Base-by-base conservation (phyloP, 2,329 filamentous ascomycete species). In the Drechslerella stenobrocha region DNA sequence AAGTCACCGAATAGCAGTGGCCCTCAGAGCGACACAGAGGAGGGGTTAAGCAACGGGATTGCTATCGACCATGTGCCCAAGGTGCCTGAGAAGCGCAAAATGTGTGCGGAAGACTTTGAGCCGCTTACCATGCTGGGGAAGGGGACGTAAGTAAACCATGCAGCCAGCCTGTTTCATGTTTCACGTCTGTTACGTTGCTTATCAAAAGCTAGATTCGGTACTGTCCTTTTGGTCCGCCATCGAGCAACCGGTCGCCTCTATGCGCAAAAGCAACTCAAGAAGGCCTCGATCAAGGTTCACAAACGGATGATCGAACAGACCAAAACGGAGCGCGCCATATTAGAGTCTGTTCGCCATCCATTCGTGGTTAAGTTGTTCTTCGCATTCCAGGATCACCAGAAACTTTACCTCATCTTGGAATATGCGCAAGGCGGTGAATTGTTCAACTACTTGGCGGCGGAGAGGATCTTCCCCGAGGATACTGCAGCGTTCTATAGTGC, bases 361-460 rank as follows among this genome's bases (percentile, higher is more conserved):
- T 98, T 98, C 75, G 91, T 98, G 47, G 93, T 98, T 71, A 97
- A 97, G 78, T 83, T 98, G 15, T 98, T 89, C 78, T 98, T 98
- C 74, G 93, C 93, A 20, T 98, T 98, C 77, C 93, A 98, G 77
- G 93, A 98, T 75, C 90, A 90, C 72, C 91, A 96, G 80, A 96
- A 96, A 79, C 84, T 98, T 30, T 98, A 98, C 75, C 81, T 98
- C 45, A 97, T 98, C 71, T 84, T 98, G 22, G 92, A 98, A 78
- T 98, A 98, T 76, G 93, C 93, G 3, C 89, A 96, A 76, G 95
- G 95, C 34, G 93, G 95, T 59, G 95, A 98, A 77, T 82, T 98
- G 3, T 98, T 98, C 76, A 90, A 89, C n/a, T 92, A 97, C 74
- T 82, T 98, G 23, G 89, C 86, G 64, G 87, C 90, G 71, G 91